Percentiles rank a stretch among this genome's conserved stretches.
Evolutionary conservation across 1,284 basidiomycete genomes (phyloP).

Genomic region (Ceratobasidium sp.): DNA sequence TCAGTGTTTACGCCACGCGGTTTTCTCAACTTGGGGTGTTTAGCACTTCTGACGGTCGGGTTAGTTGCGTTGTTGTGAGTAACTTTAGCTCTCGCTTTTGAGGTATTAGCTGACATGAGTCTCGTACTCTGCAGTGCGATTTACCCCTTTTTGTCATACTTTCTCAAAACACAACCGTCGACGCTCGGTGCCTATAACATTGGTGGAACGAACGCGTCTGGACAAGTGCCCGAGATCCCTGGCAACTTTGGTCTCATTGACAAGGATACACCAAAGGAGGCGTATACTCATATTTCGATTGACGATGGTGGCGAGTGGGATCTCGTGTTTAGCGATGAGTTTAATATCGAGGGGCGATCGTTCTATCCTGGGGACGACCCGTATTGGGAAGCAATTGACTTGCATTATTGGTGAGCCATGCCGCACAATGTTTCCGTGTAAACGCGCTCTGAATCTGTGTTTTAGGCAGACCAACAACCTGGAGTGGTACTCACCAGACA

Average conservation of each 20-base stretch:
- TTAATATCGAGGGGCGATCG: conserved; percentile 55
- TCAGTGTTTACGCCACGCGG: conserved; percentile 76
- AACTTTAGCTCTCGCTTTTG: not conserved
- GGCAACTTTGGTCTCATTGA: conserved; percentile 80
- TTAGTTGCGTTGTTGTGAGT: conserved; percentile 79
- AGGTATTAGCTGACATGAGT: not conserved
- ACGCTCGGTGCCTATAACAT: conserved; percentile 52
- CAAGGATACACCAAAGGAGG: conserved; percentile 66
- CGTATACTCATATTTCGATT: conserved; percentile 48
- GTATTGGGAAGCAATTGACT: conserved; percentile 55
- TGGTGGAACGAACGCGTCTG: conserved; percentile 57
- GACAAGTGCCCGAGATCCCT: conserved; percentile 66
- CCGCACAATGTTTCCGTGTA: not conserved
- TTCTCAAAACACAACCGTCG: conserved; percentile 42
- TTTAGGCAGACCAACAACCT: conserved; percentile 47
- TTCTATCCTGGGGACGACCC: conserved; percentile 61
- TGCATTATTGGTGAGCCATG: conserved; percentile 56
- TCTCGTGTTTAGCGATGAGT: conserved; percentile 59
- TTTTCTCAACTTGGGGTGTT: conserved; percentile 77
- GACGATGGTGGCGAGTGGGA: conserved; percentile 51
- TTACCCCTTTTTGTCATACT: conserved; percentile 56
- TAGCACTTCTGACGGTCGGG: conserved; percentile 65
- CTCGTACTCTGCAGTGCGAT: conserved; percentile 49
- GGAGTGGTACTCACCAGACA: conserved; percentile 76
- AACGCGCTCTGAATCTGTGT: not conserved